A percentile compares a stretch with the other conserved stretches of the same genome.
These are phyloP conservation scores for Vaucheria bursata DNA, from an alignment of 352 stramenopile genomes.

Conservation along the genomic window DNA sequence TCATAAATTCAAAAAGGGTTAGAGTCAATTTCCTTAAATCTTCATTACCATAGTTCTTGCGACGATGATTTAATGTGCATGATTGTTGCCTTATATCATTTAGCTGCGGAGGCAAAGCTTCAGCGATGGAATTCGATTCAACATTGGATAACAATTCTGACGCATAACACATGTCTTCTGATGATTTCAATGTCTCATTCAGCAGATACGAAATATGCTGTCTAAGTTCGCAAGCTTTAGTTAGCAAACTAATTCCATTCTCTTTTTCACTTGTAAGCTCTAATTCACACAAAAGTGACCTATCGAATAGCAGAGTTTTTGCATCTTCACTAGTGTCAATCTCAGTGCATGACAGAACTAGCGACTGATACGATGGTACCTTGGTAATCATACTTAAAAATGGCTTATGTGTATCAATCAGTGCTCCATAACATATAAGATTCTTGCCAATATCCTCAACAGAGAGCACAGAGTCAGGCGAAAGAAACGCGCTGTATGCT, in stretches of 20 bases:
- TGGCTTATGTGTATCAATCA: constrained; percentile 40
- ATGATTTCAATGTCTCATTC: constrained; percentile 14
- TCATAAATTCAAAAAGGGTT: too few species aligned
- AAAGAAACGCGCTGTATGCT: constrained; percentile 31
- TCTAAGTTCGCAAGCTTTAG: constrained; percentile 18
- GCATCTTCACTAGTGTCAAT: constrained; percentile 30
- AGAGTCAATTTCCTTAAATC: too few species aligned
- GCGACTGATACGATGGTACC: constrained; percentile 26
- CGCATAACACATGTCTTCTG: too few species aligned
- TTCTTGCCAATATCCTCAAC: constrained; percentile 1
- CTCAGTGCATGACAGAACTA: constrained; percentile 32
- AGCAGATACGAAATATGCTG: constrained; percentile 17
- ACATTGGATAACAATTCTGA: too few species aligned
- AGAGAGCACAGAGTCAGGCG: constrained; percentile 23
- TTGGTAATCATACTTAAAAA: constrained; percentile 29
- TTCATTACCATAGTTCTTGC: too few species aligned
- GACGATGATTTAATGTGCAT: too few species aligned
- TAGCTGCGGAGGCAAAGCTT: too few species aligned
- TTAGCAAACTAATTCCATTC: constrained; percentile 25
- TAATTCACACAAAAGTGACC: constrained; percentile 33
- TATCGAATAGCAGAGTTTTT: constrained; percentile 25
- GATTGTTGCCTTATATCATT: too few species aligned
- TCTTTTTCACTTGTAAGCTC: too few species aligned
- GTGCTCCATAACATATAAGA: constrained; percentile 35
- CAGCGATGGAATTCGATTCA: too few species aligned